Percentiles rank a stretch among this genome's conserved stretches.
Evolutionary conservation across 495 filamentous ascomycete genomes (phyloP).

Genomic region (Aspergillus affinis): DNA sequence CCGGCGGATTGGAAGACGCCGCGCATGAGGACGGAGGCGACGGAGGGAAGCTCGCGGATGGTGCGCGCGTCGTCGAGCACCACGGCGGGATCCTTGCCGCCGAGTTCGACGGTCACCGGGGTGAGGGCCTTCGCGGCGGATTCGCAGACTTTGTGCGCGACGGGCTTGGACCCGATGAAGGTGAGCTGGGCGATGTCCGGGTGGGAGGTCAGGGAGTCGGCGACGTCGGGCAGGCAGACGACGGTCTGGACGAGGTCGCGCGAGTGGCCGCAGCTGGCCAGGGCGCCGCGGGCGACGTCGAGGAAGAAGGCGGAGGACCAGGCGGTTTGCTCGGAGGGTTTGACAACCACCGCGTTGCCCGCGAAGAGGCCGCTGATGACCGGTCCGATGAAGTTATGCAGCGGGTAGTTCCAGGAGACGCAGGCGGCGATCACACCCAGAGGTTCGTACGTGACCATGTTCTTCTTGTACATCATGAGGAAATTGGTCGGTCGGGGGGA

Average conservation of each 20-base stretch:
- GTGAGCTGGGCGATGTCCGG: conserved; percentile 83
- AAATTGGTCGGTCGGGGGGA: conserved; percentile 77
- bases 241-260: conserved; percentile 80
- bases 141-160: conserved; percentile 84
- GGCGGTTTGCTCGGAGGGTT: conserved; percentile 89
- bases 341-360: conserved; percentile 90
- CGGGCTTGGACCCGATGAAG: conserved; percentile 91
- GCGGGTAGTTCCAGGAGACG: conserved; percentile 95
- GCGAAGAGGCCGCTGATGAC: conserved; percentile 88
- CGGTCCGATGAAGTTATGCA: conserved; percentile 92
- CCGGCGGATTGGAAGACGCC: conserved; percentile 95
- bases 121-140: conserved; percentile 81
- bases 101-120: conserved; percentile 84
- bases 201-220: conserved; percentile 82
- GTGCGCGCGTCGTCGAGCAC: conserved; percentile 72
- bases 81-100: conserved; percentile 94
- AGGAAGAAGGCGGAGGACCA: conserved; percentile 85
- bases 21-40: conserved; percentile 81
- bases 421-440: conserved; percentile 89
- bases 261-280: conserved; percentile 80
- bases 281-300: conserved; percentile 71
- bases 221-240: conserved; percentile 82
- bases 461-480: conserved; percentile 93
- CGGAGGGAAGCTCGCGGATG: conserved; percentile 59
- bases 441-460: conserved; percentile 87